phyloP scores from a whole-genome alignment of 2,329 filamentous ascomycete genomes.

The Emmonsiellopsis sp. region DNA sequence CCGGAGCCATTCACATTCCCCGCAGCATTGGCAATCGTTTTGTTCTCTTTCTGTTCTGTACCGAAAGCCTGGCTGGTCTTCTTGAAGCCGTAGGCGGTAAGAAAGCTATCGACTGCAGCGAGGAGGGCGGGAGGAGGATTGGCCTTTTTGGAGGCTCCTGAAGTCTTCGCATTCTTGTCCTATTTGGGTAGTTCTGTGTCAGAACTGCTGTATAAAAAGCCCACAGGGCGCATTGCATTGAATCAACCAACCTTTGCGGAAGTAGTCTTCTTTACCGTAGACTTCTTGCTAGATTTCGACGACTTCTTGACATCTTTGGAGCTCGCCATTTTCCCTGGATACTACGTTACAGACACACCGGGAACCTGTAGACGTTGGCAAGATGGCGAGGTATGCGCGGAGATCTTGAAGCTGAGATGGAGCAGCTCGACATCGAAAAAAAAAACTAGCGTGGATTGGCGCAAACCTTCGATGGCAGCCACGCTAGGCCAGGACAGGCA shows the following conservation, averaged over 20 bases:
- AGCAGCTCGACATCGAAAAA: not conserved
- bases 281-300: not conserved
- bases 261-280: conserved; percentile 8
- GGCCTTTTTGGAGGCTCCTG: conserved; percentile 13
- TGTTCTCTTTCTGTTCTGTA: conserved; percentile 46
- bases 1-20: conserved; percentile 19
- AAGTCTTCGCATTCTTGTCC: conserved; percentile 15
- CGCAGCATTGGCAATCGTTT: conserved; percentile 14
- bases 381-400: not conserved
- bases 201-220: not conserved
- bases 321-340: not conserved
- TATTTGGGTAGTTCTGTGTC: conserved; percentile 2
- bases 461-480: not conserved
- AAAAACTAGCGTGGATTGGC: not conserved
- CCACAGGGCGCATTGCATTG: not conserved
- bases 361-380: not conserved
- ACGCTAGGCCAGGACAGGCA: not conserved
- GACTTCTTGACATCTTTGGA: not conserved
- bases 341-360: not conserved
- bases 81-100: conserved; percentile 56
- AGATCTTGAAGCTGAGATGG: not conserved
- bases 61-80: conserved; percentile 53
- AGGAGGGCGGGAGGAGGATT: conserved; percentile 53
- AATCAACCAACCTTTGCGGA: conserved; percentile 3
- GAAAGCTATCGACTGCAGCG: conserved; percentile 56